Evolutionary conservation across 805 yeast genomes (phyloP).

Genomic region (Limtongozyma cylindracea): DNA sequence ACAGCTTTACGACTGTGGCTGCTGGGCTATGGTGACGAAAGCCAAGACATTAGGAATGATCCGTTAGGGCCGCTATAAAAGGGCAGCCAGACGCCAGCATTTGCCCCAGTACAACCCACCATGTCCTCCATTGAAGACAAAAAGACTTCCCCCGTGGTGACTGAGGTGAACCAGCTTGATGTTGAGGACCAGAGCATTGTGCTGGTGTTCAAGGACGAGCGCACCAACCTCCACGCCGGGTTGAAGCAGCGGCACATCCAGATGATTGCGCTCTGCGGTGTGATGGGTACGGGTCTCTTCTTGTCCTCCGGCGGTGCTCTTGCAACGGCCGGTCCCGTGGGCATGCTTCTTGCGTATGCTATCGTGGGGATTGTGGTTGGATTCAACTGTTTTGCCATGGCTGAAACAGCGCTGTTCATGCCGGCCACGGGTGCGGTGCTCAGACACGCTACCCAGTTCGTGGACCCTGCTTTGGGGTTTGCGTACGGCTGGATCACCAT

Average conservation of each 20-base stretch:
- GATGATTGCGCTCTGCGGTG: constrained; percentile 5
- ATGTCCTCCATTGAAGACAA: too few relatives aligned
- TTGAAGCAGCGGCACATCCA: constrained; percentile 5
- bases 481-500: constrained; percentile 4
- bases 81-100: too few relatives aligned
- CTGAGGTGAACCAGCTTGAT: too few relatives aligned
- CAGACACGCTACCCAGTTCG: constrained; percentile 7
- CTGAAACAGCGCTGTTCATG: constrained; percentile 4
- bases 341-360: constrained; percentile 3
- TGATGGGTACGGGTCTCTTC: constrained; percentile 5
- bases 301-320: constrained; percentile 4
- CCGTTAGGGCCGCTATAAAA: too few relatives aligned
- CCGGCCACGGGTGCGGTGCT: constrained; percentile 6
- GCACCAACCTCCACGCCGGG: too few relatives aligned
- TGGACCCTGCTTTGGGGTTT: constrained; percentile 4
- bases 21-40: too few relatives aligned
- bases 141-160: too few relatives aligned
- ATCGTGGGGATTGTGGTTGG: constrained; percentile 4
- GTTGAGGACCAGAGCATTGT: too few relatives aligned
- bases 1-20: too few relatives aligned
- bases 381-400: constrained; percentile 5
- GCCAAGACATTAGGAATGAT: too few relatives aligned
- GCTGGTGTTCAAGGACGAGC: too few relatives aligned
- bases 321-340: constrained; percentile 3
- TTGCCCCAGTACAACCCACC: too few relatives aligned